Base-by-base conservation (phyloP, 345 rosid genomes). In the Ceriops decandra region DNA sequence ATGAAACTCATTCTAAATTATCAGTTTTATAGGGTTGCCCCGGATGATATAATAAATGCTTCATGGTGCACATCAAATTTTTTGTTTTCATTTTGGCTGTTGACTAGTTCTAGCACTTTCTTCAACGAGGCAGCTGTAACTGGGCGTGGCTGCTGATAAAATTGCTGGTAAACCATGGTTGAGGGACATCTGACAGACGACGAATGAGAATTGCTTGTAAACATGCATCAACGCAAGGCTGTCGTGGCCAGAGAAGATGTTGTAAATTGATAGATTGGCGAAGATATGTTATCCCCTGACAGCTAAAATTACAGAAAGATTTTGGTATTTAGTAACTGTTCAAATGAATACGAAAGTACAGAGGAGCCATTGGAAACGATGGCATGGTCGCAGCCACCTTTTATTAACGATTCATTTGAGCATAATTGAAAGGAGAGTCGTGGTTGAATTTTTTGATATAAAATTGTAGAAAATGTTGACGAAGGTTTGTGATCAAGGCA, bases 331-430 rank as follows among this genome's bases (percentile, higher is more conserved):
- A 67, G 31, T 60, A 11, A 15, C 9, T 64, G 33, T 73, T 70
- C 77, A 93, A 96, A 95, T 33, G 98, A 97, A 74, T 89, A 89
- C 79, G 96, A 96, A 60, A 91, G 96, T 13, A 89, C 91, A 97
- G 97, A 93, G 80, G 96, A 93, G 76, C 70, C 87, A 72, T 58
- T 91, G 74, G 96, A 93, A 83, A 93, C 91, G 92, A 93, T 89
- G 83, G 87, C 97, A 30, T 89, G 98, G 97, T 75, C 97, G 62
- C 97, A 91, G 74, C 97, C 91, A 17, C 59, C 24, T 54, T 54
- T 22, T 33, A 7, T 33, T 7, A 5, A 32, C 35, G 22, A 22
- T 24, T 67, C 60, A 62, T 31, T 60, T 52, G 26, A 27, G 52
- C 54, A 54, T 9, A 53, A 53, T 26, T 64, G 35, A 66, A 36